Base-by-base conservation (phyloP, 1,284 basidiomycete species). In the Marasmius fiardii region DNA sequence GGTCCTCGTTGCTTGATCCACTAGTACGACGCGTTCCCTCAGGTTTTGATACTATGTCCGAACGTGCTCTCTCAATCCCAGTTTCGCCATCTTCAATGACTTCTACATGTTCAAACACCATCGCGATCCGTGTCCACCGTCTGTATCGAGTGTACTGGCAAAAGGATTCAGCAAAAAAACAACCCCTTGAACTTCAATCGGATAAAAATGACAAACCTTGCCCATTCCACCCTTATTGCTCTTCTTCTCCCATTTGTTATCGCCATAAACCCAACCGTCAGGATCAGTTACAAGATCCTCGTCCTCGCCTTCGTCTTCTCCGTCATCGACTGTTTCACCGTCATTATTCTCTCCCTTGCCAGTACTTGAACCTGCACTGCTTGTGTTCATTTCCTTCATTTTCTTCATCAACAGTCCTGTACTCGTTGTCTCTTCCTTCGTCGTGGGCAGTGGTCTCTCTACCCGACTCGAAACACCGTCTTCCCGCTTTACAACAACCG, bases 261-360 rank as follows among this genome's bases (percentile, higher is more conserved):
- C 95, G 2, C 88, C 91, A 67, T 95, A 97, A 31, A 95, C 82
- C 95, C 95, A 97, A 0, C 95, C 95, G 57, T 96, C 93, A 1
- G 77, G 67, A 67, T 98, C 95, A 0, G 94, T 96, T 45, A 75
- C 71, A 43, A 80, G 71, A 31, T 63, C 59, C 43, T 74, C 72
- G 14, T 71, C 71, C 20, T 62, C 65, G 10, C 55, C 54, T 31
- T 64, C 60, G 43, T 67, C 62, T 20, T 67, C 63, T 20, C 54
- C 62, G 16, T 69, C 61, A 35, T 60, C 57, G 20, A 57, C 56
- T 20, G 59, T 48, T 50, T 63, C 61, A 28, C 61, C 59, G 31
- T 59, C 63, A 50, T 65, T 65, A 41, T 71, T 68, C 8, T 67
- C 64, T 24, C 50, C 43, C 26, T 33, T 51, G 37, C 26, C 21